A percentile compares a stretch with the other conserved stretches of the same genome.
Evolutionary conservation across 2,329 filamentous ascomycete genomes (phyloP).

Genomic region (Clonostachys solani): DNA sequence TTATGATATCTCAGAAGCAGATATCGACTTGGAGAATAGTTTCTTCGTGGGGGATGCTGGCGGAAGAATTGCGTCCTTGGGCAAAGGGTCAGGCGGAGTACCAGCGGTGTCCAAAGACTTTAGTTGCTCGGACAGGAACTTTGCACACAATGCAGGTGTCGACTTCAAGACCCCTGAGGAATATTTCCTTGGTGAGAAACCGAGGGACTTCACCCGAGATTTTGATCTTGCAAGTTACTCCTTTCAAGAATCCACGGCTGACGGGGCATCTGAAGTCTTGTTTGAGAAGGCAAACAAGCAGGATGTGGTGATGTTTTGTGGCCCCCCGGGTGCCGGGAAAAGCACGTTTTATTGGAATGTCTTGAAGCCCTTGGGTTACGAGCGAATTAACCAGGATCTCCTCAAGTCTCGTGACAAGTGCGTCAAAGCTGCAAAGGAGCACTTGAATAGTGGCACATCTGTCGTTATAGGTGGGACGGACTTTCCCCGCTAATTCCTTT

Average conservation of each 20-base stretch:
- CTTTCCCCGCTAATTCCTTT: slow-evolving; percentile 3
- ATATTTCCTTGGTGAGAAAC: slow-evolving; percentile 70
- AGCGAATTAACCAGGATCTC: slow-evolving; percentile 84
- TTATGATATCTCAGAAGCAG: slow-evolving; percentile 49
- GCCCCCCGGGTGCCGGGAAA: slow-evolving; percentile 86
- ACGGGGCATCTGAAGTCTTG: slow-evolving; percentile 24
- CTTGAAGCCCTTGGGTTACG: slow-evolving; percentile 74
- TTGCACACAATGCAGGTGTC: slow-evolving; percentile 81
- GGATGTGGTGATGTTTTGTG: slow-evolving; percentile 83
- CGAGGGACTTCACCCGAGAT: slow-evolving; percentile 60
- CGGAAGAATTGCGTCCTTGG: slow-evolving; percentile 43
- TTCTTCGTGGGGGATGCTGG: slow-evolving; percentile 90
- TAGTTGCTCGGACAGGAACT: slow-evolving; percentile 68
- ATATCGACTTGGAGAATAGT: slow-evolving; percentile 66
- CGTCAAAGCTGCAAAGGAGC: slow-evolving; percentile 66
- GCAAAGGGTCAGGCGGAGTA: slow-evolving; percentile 10
- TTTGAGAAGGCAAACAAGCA: slow-evolving; percentile 58
- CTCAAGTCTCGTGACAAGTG: slow-evolving; percentile 71
- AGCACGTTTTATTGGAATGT: slow-evolving; percentile 83
- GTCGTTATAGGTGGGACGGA: slow-evolving; percentile 69
- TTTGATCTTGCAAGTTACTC: slow-evolving; percentile 67
- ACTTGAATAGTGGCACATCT: slow-evolving; percentile 60
- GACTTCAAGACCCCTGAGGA: slow-evolving; percentile 85
- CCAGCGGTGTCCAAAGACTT: slow-evolving; percentile 47
- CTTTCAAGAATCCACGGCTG: slow-evolving; percentile 22